These are phyloP conservation scores for Plasmodium yoelii DNA, from an alignment of 169 alveolate species.

Conservation along the genomic window DNA sequence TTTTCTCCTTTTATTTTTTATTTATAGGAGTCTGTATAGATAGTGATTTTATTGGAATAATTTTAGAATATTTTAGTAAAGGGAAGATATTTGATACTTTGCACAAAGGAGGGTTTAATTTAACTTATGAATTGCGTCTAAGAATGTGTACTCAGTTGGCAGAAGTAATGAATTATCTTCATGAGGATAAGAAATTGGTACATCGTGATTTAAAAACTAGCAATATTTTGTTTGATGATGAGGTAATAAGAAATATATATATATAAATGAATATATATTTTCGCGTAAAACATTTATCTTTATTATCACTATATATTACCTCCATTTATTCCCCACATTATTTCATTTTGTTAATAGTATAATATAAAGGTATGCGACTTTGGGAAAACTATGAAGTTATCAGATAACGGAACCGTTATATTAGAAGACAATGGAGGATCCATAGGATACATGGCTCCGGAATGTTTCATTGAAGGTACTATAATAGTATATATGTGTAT, in stretches of 20 bases:
- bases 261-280: too few relatives aligned
- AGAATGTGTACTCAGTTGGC: constrained; percentile 81
- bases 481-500: not conserved
- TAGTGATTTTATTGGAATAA: constrained; percentile 80
- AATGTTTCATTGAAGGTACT: constrained; percentile 84
- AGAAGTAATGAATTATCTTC: constrained; percentile 83
- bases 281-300: not conserved
- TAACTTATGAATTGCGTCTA: constrained; percentile 81
- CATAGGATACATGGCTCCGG: constrained; percentile 91
- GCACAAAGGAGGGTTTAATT: constrained; percentile 77
- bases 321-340: not conserved
- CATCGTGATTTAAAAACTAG: constrained; percentile 89
- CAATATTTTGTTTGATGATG: constrained; percentile 81
- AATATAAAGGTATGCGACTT: constrained; percentile 86
- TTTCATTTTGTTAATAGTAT: constrained; percentile 42
- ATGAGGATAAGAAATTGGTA: constrained; percentile 79
- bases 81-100: constrained; percentile 85
- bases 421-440: constrained; percentile 90
- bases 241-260: constrained; percentile 38
- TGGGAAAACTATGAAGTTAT: constrained; percentile 86
- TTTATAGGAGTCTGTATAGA: constrained; percentile 84
- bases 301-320: not conserved
- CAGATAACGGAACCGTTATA: constrained; percentile 76
- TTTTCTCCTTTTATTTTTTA: not conserved
- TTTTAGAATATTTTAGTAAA: constrained; percentile 83